These are phyloP conservation scores for Botrytis galanthina DNA, from an alignment of 2,329 filamentous ascomycete genomes.

Conservation along the genomic window DNA sequence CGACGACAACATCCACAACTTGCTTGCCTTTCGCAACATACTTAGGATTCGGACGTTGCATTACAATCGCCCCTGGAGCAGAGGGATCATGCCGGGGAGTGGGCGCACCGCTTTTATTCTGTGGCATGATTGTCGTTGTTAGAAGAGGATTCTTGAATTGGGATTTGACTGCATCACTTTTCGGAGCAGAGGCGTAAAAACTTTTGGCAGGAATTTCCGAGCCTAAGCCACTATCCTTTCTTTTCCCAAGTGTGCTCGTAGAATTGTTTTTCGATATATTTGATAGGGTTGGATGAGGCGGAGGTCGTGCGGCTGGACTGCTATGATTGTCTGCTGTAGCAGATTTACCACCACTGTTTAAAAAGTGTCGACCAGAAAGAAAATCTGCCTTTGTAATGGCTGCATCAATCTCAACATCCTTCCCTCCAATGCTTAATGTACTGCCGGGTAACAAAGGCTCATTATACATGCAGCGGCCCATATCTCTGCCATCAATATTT, in stretches of 20 bases:
- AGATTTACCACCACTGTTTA: conserved; percentile 34
- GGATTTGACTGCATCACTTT: conserved; percentile 43
- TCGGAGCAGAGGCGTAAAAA: conserved; percentile 41
- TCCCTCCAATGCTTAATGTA: conserved; percentile 60
- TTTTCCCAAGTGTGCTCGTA: conserved; percentile 29
- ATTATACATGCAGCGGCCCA: conserved; percentile 57
- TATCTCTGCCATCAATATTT: conserved; percentile 60
- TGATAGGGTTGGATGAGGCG: conserved; percentile 13
- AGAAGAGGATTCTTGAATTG: conserved; percentile 63
- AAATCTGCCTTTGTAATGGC: conserved; percentile 60
- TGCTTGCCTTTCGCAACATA: conserved; percentile 58
- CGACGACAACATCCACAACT: conserved; percentile 70
- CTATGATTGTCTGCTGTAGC: conserved; percentile 21
- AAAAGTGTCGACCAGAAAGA: conserved; percentile 48
- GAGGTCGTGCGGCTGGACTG: conserved; percentile 21
- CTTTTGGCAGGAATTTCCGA: conserved; percentile 41
- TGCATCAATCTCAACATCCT: conserved; percentile 66
- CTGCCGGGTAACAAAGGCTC: conserved; percentile 59
- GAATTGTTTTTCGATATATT: conserved; percentile 19
- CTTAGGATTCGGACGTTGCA: conserved; percentile 54
- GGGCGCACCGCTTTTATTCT: conserved; percentile 47
- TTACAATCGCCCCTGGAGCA: conserved; percentile 59
- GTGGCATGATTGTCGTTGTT: conserved; percentile 49
- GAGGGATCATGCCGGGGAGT: conserved; percentile 64
- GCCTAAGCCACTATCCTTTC: conserved; percentile 32